phyloP scores from a whole-genome alignment of 345 rosid species.

The Microthlaspi erraticum region DNA sequence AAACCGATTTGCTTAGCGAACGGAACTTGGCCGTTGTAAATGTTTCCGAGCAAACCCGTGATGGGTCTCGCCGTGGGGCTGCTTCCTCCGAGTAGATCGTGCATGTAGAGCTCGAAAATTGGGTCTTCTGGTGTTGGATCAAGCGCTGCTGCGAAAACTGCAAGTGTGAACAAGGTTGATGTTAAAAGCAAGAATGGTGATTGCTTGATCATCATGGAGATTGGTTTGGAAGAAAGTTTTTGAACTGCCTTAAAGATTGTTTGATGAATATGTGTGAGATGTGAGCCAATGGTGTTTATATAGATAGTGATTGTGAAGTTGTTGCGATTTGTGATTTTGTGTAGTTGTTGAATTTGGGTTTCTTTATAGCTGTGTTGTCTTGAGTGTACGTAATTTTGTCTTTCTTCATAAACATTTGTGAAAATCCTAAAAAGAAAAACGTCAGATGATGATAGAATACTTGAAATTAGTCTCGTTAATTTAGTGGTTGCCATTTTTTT shows the following conservation, averaged over 20 bases:
- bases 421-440: neutral
- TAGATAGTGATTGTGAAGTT: conserved; percentile 53
- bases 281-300: conserved; percentile 46
- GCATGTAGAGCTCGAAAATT: conserved; percentile 81
- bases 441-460: neutral
- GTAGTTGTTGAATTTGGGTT: conserved; percentile 57
- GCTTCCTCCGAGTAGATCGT: conserved; percentile 89
- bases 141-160: conserved; percentile 49
- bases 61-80: conserved; percentile 88
- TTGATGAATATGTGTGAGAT: conserved; percentile 45
- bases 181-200: conserved; percentile 43
- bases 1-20: conserved; percentile 87
- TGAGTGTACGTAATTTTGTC: neutral
- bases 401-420: conserved; percentile 5
- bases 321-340: conserved; percentile 44
- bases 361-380: conserved; percentile 27
- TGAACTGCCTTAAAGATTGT: conserved; percentile 24
- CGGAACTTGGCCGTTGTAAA: conserved; percentile 94
- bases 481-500: neutral
- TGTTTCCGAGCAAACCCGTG: conserved; percentile 91
- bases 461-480: neutral
- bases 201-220: conserved; percentile 53
- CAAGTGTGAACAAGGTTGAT: conserved; percentile 44
- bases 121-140: conserved; percentile 57
- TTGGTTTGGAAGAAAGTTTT: conserved; percentile 9